Evolutionary conservation across 805 yeast genomes (phyloP).

Genomic region (Isabelozyma pseudorhagii): DNA sequence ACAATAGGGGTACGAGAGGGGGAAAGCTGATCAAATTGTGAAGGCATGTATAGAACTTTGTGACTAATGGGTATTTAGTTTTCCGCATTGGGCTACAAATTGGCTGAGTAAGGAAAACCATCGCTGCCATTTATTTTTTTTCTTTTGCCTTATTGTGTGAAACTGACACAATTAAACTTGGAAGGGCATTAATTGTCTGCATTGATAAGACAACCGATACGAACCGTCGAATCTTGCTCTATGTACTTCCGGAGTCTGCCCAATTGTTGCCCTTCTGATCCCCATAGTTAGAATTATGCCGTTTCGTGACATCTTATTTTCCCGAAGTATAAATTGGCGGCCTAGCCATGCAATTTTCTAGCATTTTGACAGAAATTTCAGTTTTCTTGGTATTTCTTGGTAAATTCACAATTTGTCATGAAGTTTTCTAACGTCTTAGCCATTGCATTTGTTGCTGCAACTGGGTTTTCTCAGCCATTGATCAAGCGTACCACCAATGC

Average conservation of each 20-base stretch:
- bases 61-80: not conserved
- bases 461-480: constrained; percentile 13
- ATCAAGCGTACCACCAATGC: constrained; percentile 10
- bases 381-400: not conserved
- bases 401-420: constrained; percentile 7
- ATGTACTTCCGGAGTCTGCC: not conserved
- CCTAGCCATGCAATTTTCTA: not conserved
- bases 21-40: too few species aligned
- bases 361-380: not conserved
- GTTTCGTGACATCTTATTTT: not conserved
- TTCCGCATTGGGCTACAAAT: not conserved
- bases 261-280: not conserved
- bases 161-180: not conserved
- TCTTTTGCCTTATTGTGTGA: not conserved
- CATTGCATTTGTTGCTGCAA: constrained; percentile 3
- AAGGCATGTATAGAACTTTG: too few species aligned
- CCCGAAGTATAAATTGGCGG: not conserved
- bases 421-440: constrained; percentile 13
- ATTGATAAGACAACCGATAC: not conserved
- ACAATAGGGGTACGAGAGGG: too few species aligned
- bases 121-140: not conserved
- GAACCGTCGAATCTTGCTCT: not conserved
- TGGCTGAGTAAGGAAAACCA: not conserved
- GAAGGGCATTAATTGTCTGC: not conserved
- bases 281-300: not conserved